Base-by-base conservation (phyloP, 2,329 filamentous ascomycete genomes). In the Colletotrichum orchidophilum region DNA sequence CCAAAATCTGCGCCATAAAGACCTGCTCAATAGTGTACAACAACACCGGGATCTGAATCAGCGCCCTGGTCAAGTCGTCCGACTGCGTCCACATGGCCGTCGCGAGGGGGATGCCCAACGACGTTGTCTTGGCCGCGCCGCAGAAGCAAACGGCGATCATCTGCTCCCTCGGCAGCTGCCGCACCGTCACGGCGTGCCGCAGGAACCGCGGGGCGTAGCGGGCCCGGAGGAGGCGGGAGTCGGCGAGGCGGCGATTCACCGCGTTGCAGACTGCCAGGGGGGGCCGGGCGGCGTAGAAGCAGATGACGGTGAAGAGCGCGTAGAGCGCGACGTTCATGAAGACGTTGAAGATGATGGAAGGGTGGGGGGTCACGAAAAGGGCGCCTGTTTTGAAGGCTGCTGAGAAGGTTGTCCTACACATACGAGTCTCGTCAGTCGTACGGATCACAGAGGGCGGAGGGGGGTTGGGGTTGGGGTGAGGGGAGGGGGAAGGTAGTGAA, bases 101-200 rank as follows among this genome's bases (percentile, higher is more conserved):
- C 61, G 89, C 86, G 31, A 94, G 78, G 0, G 92, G 92, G 8
- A 94, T 92, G 0, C 92, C 91, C 68, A 94, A 83, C 3, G 89
- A 90, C 1, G 91, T 91, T 3, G 92, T 93, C 80, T 94, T 94
- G 15, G 92, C 92, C 0, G 92, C 91, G 29, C 90, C 91, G 75
- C 91, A 93, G 79, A 94, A 94, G 75, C 91, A 93, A 15, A 93
- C 88, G 0, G 92, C 91, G 60, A 94, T 87, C 0, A 91, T 88
- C 75, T 93, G 89, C 69, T 88, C 86, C 46, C 86, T 87, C 0
- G 86, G 81, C 77, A 93, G 84, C 75, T 86, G 88, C 42, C 85
- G 79, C 3, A 87, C 78, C 1, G 85, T 86, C 1, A 89, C n/a
- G 9, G 75, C 76, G 53, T 78, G 79, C 66, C 78, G 76, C 54